These are phyloP conservation scores for Rubia tinctorum DNA, from an alignment of 305 asterid species.

Conservation along the genomic window DNA sequence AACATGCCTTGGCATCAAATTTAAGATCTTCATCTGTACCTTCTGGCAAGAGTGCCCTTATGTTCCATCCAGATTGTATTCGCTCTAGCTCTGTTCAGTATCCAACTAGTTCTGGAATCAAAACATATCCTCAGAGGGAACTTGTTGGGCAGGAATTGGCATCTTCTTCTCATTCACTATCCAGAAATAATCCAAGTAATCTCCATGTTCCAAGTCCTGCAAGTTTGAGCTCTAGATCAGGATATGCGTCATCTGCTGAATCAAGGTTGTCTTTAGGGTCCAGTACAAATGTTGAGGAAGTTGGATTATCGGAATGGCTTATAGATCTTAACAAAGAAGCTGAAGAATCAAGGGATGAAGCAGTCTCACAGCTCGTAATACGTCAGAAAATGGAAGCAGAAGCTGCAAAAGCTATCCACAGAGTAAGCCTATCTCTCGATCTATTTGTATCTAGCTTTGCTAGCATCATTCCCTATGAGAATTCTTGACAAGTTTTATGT, in stretches of 20 bases:
- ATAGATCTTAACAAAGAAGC: slow-evolving; percentile 35
- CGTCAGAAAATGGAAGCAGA: slow-evolving; percentile 43
- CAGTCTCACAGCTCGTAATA: slow-evolving; percentile 35
- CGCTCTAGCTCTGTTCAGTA: slow-evolving; percentile 27
- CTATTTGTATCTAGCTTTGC: no score
- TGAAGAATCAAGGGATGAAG: slow-evolving; percentile 41
- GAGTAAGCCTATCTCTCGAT: slow-evolving; percentile 30
- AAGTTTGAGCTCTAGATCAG: slow-evolving; percentile 29
- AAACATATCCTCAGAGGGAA: slow-evolving; percentile 20
- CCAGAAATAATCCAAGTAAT: slow-evolving; percentile 21
- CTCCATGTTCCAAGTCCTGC: slow-evolving; percentile 23
- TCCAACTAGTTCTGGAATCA: slow-evolving; percentile 26
- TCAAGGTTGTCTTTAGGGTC: slow-evolving; percentile 26
- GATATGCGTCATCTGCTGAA: slow-evolving; percentile 27
- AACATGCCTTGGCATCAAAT: slow-evolving; percentile 22
- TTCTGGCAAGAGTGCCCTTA: slow-evolving; percentile 28
- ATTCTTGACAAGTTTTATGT: no score
- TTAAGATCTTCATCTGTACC: slow-evolving; percentile 34
- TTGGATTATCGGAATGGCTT: slow-evolving; percentile 32
- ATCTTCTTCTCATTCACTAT: slow-evolving; percentile 18
- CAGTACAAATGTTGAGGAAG: slow-evolving; percentile 35
- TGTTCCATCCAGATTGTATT: slow-evolving; percentile 20
- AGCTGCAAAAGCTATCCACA: slow-evolving; percentile 42
- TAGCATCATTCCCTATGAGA: no score
- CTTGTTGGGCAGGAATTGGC: not conserved